Conservation (phyloP, 208 protist genomes). For the Paratrypanosoma confusum region DNA sequence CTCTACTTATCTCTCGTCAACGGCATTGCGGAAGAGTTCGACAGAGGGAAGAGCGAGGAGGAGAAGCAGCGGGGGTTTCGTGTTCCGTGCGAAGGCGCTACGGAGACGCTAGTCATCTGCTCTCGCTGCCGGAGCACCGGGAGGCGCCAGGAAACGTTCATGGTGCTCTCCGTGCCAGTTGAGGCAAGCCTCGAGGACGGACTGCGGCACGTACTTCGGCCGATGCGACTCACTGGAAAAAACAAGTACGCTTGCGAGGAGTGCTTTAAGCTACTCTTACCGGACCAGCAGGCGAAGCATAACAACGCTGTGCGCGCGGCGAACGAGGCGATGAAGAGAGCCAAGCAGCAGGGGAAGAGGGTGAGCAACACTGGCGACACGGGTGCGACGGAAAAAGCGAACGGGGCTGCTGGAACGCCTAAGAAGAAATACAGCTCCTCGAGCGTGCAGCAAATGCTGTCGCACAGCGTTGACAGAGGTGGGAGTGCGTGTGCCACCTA, state of each 20-base stretch:
- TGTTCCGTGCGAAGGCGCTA: conserved; percentile 60
- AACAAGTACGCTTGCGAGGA: conserved; percentile 75
- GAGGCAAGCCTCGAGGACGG: conserved; percentile 44
- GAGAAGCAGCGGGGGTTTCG: conserved; percentile 29
- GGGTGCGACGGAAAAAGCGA: too few relatives aligned
- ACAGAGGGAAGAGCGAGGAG: conserved; percentile 43
- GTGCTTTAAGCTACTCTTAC: conserved; percentile 58
- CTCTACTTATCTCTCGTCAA: conserved; percentile 77
- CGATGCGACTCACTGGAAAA: conserved; percentile 30
- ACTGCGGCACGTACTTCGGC: conserved; percentile 32
- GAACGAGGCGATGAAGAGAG: conserved; percentile 23
- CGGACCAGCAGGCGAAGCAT: conserved; percentile 41
- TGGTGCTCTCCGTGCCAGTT: conserved; percentile 72
- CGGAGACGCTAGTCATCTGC: conserved; percentile 56
- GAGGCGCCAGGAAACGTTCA: conserved; percentile 70
- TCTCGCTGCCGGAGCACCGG: conserved; percentile 25
- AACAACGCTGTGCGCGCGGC: conserved; percentile 26
- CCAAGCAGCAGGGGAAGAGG: conserved; percentile 10
- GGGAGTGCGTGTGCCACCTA: too few relatives aligned
- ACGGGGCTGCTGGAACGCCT: too few relatives aligned
- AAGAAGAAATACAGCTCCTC: too few relatives aligned
- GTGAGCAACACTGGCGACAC: conserved; percentile 18
- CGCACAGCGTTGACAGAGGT: too few relatives aligned
- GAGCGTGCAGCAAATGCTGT: too few relatives aligned
- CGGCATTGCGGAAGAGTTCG: conserved; percentile 73